Evolutionary conservation across 2,329 filamentous ascomycete genomes (phyloP), one percentile per base, ranked within the genome.

Genomic region (Cytospora mali): DNA sequence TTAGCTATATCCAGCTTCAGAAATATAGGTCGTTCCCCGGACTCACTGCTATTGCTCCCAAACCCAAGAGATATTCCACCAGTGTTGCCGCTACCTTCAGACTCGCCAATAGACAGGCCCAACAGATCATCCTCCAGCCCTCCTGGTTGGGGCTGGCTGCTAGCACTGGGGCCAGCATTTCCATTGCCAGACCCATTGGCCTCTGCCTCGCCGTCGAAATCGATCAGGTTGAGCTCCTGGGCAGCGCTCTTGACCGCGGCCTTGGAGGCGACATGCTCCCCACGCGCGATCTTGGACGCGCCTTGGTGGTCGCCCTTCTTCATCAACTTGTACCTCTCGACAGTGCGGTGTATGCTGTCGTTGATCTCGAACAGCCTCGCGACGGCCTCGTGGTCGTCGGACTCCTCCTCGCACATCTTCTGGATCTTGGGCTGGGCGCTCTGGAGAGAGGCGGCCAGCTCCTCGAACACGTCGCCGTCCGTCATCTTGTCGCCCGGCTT

Each of bases 341-440:
- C 92, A 1, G 95, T 99, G 66, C 94, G 88, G 74, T 98, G 92
- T 84, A 99, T 99, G 77, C 93, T 97, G 76, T 99, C 95, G 74
- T 99, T 99, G 72, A 99, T 98, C 74, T 98, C 93, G 61, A 99
- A 84, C 13, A 99, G 82, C 76, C 97, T 97, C 50, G 93, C 91
- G 6, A 99, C 95, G 6, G 95, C 95, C 78, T 97, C 95, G 66
- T 93, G 88, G 72, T 99, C 95, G 66, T 98, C 94, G 13, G 93
- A 97, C 73, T 99, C 95, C 76, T 99, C 95, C 76, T 98, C 94
- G 72, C 94, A 98, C 94, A 99, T 99, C 78, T 92, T 97, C 74
- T 98, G 94, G 68, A 99, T 98, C 80, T 99, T 99, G 10, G 95
- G 95, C 71, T 99, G 95, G 2, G 95, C 95, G 72, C 90, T 97